A percentile compares a stretch with the other conserved stretches of the same genome.
phyloP scores from a whole-genome alignment of 768 basidiomycete species.

The Pisolithus microcarpus region DNA sequence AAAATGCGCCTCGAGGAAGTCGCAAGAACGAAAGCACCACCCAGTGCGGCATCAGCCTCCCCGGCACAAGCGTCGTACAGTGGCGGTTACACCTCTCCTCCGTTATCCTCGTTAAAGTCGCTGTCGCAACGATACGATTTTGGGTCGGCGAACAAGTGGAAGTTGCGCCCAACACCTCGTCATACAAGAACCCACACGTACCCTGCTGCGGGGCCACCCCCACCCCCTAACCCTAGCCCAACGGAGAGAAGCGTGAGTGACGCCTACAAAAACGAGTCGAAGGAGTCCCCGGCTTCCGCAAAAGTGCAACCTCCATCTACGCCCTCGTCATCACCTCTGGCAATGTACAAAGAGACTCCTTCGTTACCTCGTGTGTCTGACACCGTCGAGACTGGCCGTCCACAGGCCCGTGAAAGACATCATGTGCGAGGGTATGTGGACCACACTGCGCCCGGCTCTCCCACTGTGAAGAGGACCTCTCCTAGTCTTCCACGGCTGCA shows the following conservation, averaged over 20 bases:
- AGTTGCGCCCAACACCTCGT: constrained; percentile 4
- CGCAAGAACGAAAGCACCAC: constrained; percentile 28
- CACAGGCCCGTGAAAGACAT: constrained; percentile 30
- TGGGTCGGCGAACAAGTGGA: constrained; percentile 38
- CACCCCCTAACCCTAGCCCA: neutral
- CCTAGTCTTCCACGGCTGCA: constrained; percentile 32
- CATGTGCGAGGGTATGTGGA: constrained; percentile 59
- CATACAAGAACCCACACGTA: constrained; percentile 43
- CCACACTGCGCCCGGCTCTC: constrained; percentile 22
- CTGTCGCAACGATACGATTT: constrained; percentile 56
- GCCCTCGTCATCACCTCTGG: constrained; percentile 21
- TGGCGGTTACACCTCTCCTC: constrained; percentile 15
- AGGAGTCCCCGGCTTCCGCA: neutral
- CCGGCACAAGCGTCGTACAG: constrained; percentile 23
- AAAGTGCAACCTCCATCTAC: neutral
- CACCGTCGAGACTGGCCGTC: constrained; percentile 6
- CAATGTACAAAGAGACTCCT: constrained; percentile 6
- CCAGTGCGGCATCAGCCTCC: constrained; percentile 7
- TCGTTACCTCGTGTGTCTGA: neutral
- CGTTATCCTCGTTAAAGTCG: constrained; percentile 28
- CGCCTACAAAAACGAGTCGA: too few relatives aligned
- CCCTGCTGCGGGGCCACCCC: constrained; percentile 21
- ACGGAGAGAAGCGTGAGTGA: neutral
- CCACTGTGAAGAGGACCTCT: constrained; percentile 39
- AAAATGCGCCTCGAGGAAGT: constrained; percentile 62